Base-by-base conservation (phyloP, 768 basidiomycete species). In the Pleurotus sapidus region DNA sequence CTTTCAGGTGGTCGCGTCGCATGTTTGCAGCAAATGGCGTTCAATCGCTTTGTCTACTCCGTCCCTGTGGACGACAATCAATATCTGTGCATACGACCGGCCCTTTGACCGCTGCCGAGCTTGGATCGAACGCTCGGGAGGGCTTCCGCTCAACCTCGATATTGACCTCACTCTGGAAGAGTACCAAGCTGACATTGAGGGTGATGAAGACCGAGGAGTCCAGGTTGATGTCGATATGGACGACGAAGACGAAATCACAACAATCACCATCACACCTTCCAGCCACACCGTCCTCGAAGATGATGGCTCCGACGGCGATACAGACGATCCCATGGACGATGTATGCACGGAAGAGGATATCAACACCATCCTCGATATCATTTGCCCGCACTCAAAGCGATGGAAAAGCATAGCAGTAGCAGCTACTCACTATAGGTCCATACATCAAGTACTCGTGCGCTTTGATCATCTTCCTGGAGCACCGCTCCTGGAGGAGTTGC, bases 51-150 rank as follows among this genome's bases (percentile, higher is more conserved):
- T 67, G 34, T 67, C 56, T 49, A 66, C 56, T 4, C 63, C 72
- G 8, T 57, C 63, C 1, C 58, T 73, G 39, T 73, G 72, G 73
- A 66, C 65, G 9, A 27, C 17, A 4, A 57, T 62, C 37, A 23
- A 25, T 23, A 57, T 62, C 46, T 18, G 34, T 45, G 14, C 23
- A 23, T 59, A 59, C 38, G 73, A 67, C 23, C 69, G 74, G 3
- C 77, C 79, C 1, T 77, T 79, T 55, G 77, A 79, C 8, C 73
- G 69, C 53, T 75, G 79, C 3, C 62, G 65, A 45, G 67, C 65
- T 9, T 82, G 80, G 63, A 68, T 90, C 51, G 69, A 78, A 43
- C 81, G 88, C 42, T 77, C 86, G 24, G 79, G 82, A 60, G 72
- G 71, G 2, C 74, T 79, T 4, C 83, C 84, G 12, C 72, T 90